These are phyloP conservation scores for Pseudocohnilembus persalinus DNA, from an alignment of 169 alveolate genomes.

Conservation along the genomic window DNA sequence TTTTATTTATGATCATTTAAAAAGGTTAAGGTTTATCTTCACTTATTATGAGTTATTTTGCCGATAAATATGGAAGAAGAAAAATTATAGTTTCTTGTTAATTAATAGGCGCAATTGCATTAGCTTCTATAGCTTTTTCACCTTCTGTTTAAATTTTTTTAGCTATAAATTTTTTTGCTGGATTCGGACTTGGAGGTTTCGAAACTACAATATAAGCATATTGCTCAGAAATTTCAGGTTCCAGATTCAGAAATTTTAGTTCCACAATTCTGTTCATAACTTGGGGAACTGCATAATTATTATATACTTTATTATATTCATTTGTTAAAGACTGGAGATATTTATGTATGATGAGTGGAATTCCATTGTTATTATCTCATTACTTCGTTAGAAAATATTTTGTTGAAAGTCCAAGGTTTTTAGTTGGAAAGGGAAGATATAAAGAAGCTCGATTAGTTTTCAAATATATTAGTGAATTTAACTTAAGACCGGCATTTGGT, in stretches of 20 bases:
- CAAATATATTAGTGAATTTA: slow-evolving; percentile 30
- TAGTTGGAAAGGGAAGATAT: slow-evolving; percentile 23
- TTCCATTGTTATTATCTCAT: slow-evolving; percentile 29
- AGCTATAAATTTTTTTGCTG: slow-evolving; percentile 26
- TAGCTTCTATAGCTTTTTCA: slow-evolving; percentile 7
- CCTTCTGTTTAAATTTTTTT: slow-evolving; percentile 15
- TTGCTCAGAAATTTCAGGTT: slow-evolving; percentile 36
- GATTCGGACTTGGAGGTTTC: slow-evolving; percentile 44
- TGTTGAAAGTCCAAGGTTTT: slow-evolving; percentile 43
- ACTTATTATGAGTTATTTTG: slow-evolving; percentile 19
- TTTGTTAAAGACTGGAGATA: slow-evolving; percentile 30
- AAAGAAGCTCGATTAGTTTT: slow-evolving; percentile 35
- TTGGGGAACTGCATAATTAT: slow-evolving; percentile 32
- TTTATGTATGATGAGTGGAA: slow-evolving; percentile 19
- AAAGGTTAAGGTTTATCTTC: slow-evolving; percentile 39
- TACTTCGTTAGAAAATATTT: slow-evolving; percentile 18
- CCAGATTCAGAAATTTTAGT: slow-evolving; percentile 41
- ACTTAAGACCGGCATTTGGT: slow-evolving; percentile 36
- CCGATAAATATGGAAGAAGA: slow-evolving; percentile 44
- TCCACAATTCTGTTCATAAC: slow-evolving; percentile 17
- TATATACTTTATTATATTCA: slow-evolving; percentile 24
- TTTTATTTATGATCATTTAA: neutral
- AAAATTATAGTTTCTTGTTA: slow-evolving; percentile 18
- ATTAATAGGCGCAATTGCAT: slow-evolving; percentile 24
- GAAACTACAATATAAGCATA: slow-evolving; percentile 35